A percentile compares a stretch with the other conserved stretches of the same genome.
These are phyloP conservation scores for Quercus glauca DNA, from an alignment of 306 rosid genomes.

Conservation along the genomic window DNA sequence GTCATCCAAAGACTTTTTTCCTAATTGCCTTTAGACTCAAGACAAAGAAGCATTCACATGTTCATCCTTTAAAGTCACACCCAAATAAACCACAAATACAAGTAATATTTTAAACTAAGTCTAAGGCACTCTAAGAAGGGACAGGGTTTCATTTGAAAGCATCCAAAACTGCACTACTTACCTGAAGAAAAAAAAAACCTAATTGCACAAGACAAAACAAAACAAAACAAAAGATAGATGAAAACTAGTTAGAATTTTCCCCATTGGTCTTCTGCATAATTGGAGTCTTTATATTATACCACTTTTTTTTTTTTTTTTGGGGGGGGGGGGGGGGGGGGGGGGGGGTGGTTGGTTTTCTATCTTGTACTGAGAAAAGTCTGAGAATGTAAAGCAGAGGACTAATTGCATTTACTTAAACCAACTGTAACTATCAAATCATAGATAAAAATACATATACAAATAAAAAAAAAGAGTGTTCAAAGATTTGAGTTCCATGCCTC, in stretches of 20 bases:
- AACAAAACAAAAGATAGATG: background rate
- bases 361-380: background rate
- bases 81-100: conserved; percentile 13
- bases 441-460: too few relatives aligned
- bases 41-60: conserved; percentile 20
- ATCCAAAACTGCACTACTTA: background rate
- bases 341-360: too few relatives aligned
- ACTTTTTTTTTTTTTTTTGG: background rate
- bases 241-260: background rate
- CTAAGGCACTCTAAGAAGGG: conserved; percentile 4
- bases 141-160: background rate
- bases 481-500: too few relatives aligned
- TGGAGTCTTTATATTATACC: background rate
- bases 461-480: too few relatives aligned
- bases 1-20: conserved; percentile 1
- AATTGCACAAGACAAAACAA: background rate
- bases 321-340: too few relatives aligned
- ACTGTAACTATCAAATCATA: too few relatives aligned
- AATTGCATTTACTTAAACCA: too few relatives aligned
- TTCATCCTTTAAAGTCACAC: conserved; percentile 22
- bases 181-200: background rate
- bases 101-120: conserved; percentile 15
- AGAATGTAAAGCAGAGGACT: background rate
- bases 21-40: conserved; percentile 20
- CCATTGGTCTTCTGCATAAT: background rate